Percentiles rank a stretch among this genome's conserved stretches.
These are phyloP conservation scores for Globisporangium viniferum DNA, from an alignment of 352 stramenopile genomes.

Conservation along the genomic window DNA sequence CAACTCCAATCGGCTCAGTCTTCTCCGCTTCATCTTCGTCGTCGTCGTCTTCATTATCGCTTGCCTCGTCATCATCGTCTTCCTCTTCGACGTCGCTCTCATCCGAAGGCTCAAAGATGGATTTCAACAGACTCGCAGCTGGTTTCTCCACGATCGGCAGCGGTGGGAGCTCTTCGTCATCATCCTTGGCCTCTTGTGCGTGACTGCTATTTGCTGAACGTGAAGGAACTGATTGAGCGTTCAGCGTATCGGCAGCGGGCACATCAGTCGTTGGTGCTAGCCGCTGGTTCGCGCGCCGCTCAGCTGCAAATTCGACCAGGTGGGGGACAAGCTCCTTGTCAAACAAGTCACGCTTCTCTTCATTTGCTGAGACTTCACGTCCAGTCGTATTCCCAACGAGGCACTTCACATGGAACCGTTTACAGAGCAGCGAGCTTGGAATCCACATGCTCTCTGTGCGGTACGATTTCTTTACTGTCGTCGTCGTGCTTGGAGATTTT, in stretches of 20 bases:
- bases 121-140: conserved; percentile 55
- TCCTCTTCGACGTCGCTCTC: conserved; percentile 43
- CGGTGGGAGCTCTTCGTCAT: conserved; percentile 28
- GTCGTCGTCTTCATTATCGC: conserved; percentile 14
- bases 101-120: conserved; percentile 82
- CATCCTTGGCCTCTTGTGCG: background rate
- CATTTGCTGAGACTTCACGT: conserved; percentile 15
- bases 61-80: conserved; percentile 25
- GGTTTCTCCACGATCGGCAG: conserved; percentile 45
- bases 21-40: conserved; percentile 19
- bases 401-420: conserved; percentile 80
- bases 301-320: conserved; percentile 58
- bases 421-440: conserved; percentile 70
- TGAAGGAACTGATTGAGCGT: background rate
- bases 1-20: background rate
- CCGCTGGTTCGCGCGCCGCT: conserved; percentile 16
- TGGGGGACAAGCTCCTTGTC: conserved; percentile 70
- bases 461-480: conserved; percentile 34
- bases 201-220: background rate
- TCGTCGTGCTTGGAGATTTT: background rate
- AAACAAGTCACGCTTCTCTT: conserved; percentile 51
- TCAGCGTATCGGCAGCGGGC: background rate
- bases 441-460: conserved; percentile 59
- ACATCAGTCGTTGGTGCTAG: conserved; percentile 1
- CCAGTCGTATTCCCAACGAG: conserved; percentile 22